Conservation (phyloP, 2,329 filamentous ascomycete species). For the Hypoxylon sp. region DNA sequence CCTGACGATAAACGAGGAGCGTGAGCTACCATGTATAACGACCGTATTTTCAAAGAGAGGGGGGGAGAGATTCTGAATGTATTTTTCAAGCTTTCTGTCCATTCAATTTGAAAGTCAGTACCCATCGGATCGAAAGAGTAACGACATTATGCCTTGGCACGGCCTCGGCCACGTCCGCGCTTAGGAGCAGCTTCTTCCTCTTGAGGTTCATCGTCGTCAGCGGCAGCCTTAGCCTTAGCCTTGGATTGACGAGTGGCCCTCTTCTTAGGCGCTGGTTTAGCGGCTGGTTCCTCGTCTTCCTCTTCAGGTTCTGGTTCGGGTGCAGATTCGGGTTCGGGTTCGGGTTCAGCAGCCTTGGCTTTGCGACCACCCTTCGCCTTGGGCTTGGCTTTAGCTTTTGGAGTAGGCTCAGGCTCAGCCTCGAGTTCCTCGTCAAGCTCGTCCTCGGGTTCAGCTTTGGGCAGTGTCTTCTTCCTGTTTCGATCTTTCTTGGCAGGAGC, state of each 20-base stretch:
- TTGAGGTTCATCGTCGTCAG: slow-evolving; percentile 40
- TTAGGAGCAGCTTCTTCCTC: slow-evolving; percentile 39
- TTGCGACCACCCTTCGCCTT: slow-evolving; percentile 44
- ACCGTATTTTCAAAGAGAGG: not conserved
- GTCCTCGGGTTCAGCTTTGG: slow-evolving; percentile 41
- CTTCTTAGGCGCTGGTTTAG: slow-evolving; percentile 47
- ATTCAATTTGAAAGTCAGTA: not conserved
- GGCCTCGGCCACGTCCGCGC: slow-evolving; percentile 45
- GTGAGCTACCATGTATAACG: not conserved
- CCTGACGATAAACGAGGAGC: not conserved
- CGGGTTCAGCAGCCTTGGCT: slow-evolving; percentile 35
- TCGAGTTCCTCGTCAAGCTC: slow-evolving; percentile 46
- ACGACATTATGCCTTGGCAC: slow-evolving; percentile 30
- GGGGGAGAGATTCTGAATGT: not conserved
- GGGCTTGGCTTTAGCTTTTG: slow-evolving; percentile 43
- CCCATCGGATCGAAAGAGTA: not conserved
- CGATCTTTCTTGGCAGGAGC: slow-evolving; percentile 42
- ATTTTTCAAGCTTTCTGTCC: slow-evolving; percentile 9
- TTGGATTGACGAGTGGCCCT: slow-evolving; percentile 51
- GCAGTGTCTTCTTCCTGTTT: slow-evolving; percentile 52
- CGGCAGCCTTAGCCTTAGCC: slow-evolving; percentile 43
- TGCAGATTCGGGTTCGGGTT: slow-evolving; percentile 33
- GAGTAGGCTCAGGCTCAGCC: slow-evolving; percentile 48
- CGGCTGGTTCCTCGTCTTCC: slow-evolving; percentile 43
- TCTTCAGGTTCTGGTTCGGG: slow-evolving; percentile 42